Evolutionary conservation across 2,329 filamentous ascomycete genomes (phyloP), one percentile per base, ranked within the genome.

Genomic region (Monosporascus sp.): DNA sequence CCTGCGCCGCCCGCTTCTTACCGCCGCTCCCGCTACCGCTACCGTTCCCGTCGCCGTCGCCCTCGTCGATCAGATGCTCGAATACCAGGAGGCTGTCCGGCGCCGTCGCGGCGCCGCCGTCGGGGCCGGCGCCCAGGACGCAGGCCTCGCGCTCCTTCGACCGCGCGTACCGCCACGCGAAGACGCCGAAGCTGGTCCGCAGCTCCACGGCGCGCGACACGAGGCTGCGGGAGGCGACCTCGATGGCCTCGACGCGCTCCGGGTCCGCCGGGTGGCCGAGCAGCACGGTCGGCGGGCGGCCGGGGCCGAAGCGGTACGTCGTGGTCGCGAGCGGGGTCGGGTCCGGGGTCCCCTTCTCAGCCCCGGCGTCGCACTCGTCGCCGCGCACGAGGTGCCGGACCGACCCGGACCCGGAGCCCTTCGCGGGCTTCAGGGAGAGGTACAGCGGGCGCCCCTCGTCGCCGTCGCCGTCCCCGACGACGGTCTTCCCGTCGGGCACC

Each of bases 111-210:
- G 65, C 73, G 31, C 31, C 31, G 31, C 31, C 31, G 31, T 35
- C 31, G 31, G 9, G 31, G 9, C 11, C 31, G 31, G 5, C 31
- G 31, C 31, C 31, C 14, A 35, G 31, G 31, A 35, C 31, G 31
- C 31, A 35, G 9, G 31, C 31, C 31, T 35, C 9, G 63, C 66
- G 78, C 72, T 81, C 78, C 7, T 66, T 64, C 7, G 69, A 69
- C n/a, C 67, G 64, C 17, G 73, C 74, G 63, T 86, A 85, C 14
- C 74, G 72, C 82, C 83, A 86, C 55, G 76, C 72, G 53, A 82
- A 82, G 1, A 67, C 72, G 17, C 79, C 80, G 38, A 76, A 68
- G 9, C 73, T 74, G 9, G 77, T 76, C 41, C 68, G 65, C 58
- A 85, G 78, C 7, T 58, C 61, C 35, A 74, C 70, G 2, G 74